Base-by-base conservation (phyloP, 1,284 basidiomycete genomes). In the Irpex rosettiformis region DNA sequence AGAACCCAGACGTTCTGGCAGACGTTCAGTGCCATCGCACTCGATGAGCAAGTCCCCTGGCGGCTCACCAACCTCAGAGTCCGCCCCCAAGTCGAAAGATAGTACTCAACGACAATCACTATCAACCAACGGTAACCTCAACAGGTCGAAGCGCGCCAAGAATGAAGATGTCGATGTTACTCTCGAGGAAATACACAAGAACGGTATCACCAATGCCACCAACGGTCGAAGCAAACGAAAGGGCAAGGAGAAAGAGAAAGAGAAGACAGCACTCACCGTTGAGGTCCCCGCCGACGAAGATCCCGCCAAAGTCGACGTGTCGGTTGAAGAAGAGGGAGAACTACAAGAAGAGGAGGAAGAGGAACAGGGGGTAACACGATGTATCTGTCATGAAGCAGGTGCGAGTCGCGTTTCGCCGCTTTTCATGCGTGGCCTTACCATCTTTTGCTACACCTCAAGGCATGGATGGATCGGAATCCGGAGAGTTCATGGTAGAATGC, bases 401-500 rank as follows among this genome's bases (percentile, higher is more conserved):
- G 70, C 70, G 88, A 78, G 56, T 58, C 57, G 57, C 54, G 62
- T 61, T 62, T 54, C 33, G 57, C 58, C 55, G 58, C 47, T 58
- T 57, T 30, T 52, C 56, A 52, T 56, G 61, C 54, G 49, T 62
- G 47, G 54, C 54, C 49, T 59, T 53, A 48, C 40, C 45, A 24
- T 30, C 42, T 59, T 51, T 43, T 18, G 49, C 57, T 25, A 52
- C 56, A 45, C 48, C 58, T 61, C 42, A 57, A 69, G 56, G 65
- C 65, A 66, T 70, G 62, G 69, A 64, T 57, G 58, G 61, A 60
- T 62, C 62, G 64, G 71, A 84, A 81, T 82, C 88, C 64, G 90
- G 89, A 54, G 93, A 94, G 74, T 91, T 94, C 71, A 98, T 98
- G 94, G 94, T 98, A 55, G 92, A 96, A 73, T 99, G 96, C 76